Base-by-base conservation (phyloP, 176 grass and related monocot genomes). In the Oryza officinalis region DNA sequence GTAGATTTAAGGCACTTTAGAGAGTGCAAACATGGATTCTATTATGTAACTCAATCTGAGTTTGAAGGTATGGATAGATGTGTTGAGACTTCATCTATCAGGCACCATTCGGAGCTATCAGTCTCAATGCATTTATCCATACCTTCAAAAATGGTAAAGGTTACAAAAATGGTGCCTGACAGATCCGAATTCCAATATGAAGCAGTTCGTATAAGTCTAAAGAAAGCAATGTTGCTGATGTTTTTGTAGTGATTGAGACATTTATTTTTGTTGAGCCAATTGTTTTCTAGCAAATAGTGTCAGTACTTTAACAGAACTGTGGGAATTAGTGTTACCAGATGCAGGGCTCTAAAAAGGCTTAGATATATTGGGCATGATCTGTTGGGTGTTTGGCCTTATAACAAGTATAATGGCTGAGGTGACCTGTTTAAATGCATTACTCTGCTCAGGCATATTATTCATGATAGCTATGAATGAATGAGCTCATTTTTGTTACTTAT, bases 331-430 rank as follows among this genome's bases (percentile, higher is more conserved):
- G 65, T 61, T 81, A 57, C 45, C 13, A 38, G 3, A 57, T 15
- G 27, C 13, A 37, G 65, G 35, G 32, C 1, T 5, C 20, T 47
- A 38, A 70, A 80, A 25, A 26, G 1, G 47, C 49, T 28, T 71
- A 59, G 22, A 67, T 41, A 37, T 67, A 31, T 10, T 67, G 35
- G 44, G 23, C 17, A 43, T 65, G 65, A 23, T 23, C 41, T 40
- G 40, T 71, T 64, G 8, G 17, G 12, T 5, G 17, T 41, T 76
- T 52, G 30, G 30, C 22, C 7, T 26, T 7, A 31, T 49, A 38
- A 73, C 31, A 44, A 65, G 52, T 76, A 72, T 44, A 35, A 8
- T 54, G 64, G n/a, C 67, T 80, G 67, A 28, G 35, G 47, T 65
- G 50, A 40, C 41, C 13, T 54, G 32, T 65, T 30, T 18, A 54